Conservation (phyloP, 345 rosid species). For the Euphorbia pulcherrima region DNA sequence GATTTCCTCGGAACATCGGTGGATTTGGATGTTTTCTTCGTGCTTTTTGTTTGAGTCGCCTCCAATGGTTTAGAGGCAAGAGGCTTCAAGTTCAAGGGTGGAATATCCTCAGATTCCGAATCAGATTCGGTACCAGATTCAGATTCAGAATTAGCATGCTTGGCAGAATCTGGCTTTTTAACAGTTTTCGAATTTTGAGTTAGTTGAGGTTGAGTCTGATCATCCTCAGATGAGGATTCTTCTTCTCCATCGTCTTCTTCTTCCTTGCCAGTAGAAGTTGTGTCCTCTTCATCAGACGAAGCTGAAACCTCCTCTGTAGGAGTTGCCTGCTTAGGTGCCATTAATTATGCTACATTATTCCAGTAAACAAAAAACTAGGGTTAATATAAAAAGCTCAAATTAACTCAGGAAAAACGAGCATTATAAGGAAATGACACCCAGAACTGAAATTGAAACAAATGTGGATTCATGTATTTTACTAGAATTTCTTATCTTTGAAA, state of each 20-base stretch:
- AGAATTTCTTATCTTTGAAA: too few species aligned
- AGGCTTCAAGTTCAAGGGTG: background rate
- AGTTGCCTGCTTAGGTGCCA: slow-evolving; percentile 33
- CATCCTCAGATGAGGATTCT: slow-evolving; percentile 9
- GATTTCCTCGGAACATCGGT: background rate
- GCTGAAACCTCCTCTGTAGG: slow-evolving; percentile 32
- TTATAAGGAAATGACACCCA: too few species aligned
- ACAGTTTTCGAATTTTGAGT: too few species aligned
- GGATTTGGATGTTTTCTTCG: too few species aligned
- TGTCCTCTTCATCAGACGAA: slow-evolving; percentile 33
- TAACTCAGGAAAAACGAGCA: too few species aligned
- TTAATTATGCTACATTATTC: background rate
- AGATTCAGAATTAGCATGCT: background rate
- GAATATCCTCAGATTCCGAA: background rate
- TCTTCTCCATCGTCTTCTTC: slow-evolving; percentile 30
- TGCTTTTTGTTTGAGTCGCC: too few species aligned
- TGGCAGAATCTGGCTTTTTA: background rate
- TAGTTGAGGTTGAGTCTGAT: background rate
- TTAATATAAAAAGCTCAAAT: too few species aligned
- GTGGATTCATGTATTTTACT: too few species aligned
- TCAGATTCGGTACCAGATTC: background rate
- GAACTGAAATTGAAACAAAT: too few species aligned
- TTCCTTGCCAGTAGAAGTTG: slow-evolving; percentile 16
- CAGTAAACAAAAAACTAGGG: background rate
- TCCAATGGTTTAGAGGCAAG: too few species aligned